Percentiles rank a stretch among this genome's conserved stretches.
Conservation (phyloP, 208 protist genomes). For the Balamuthia mandrillaris region DNA sequence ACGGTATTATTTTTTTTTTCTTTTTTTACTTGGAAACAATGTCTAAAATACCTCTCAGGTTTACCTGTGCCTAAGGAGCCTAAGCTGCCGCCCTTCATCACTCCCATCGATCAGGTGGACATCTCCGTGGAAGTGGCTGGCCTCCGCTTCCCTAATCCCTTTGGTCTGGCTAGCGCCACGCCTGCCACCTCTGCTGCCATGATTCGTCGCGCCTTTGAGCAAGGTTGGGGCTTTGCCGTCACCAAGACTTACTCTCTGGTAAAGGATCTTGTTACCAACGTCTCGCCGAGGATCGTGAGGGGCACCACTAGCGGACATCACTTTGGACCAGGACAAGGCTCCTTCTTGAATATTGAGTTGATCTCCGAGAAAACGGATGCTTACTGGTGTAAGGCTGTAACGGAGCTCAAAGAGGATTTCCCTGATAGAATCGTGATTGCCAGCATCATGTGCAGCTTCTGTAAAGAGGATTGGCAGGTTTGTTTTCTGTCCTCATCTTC, state of each 20-base stretch:
- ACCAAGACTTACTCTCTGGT: slow-evolving; percentile 76
- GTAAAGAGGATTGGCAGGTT: slow-evolving; percentile 77
- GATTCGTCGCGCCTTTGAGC: slow-evolving; percentile 74
- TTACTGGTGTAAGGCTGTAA: slow-evolving; percentile 79
- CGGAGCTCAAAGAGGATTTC: slow-evolving; percentile 82
- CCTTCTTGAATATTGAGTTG: slow-evolving; percentile 83
- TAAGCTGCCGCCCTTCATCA: slow-evolving; percentile 76
- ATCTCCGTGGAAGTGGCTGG: slow-evolving; percentile 75
- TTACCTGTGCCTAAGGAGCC: slow-evolving; percentile 49
- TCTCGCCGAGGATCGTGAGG: slow-evolving; percentile 79
- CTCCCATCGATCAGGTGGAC: slow-evolving; percentile 79
- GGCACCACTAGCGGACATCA: slow-evolving; percentile 62
- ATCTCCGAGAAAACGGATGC: slow-evolving; percentile 76
- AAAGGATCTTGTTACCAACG: slow-evolving; percentile 79
- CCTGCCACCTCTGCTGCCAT: slow-evolving; percentile 68
- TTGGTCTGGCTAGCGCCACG: slow-evolving; percentile 81
- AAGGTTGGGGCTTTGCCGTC: slow-evolving; percentile 83
- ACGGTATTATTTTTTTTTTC: slow-evolving; percentile 46
- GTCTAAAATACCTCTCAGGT: background rate
- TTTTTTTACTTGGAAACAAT: background rate
- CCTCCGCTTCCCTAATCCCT: slow-evolving; percentile 84
- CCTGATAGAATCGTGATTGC: slow-evolving; percentile 59
- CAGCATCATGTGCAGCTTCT: slow-evolving; percentile 76
- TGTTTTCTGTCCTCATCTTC: too few species aligned
- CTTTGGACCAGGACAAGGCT: slow-evolving; percentile 70